A percentile compares a stretch with the other conserved stretches of the same genome.
Evolutionary conservation across 2,329 filamentous ascomycete genomes (phyloP).

Genomic region (Penicillium sp.): DNA sequence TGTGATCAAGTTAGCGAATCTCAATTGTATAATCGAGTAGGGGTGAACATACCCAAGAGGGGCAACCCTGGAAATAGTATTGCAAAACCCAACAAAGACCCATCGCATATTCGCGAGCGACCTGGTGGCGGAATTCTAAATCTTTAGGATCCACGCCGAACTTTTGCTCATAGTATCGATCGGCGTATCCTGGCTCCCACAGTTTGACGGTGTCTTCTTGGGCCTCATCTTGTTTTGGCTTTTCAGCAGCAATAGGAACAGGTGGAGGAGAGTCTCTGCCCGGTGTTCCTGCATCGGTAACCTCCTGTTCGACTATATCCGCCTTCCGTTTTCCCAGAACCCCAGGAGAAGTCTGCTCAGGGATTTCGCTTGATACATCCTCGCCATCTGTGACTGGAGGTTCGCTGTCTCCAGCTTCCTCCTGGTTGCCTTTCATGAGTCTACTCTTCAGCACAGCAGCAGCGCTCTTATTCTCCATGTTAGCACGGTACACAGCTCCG

Average conservation of each 20-base stretch:
- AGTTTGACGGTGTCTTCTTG: constrained; percentile 79
- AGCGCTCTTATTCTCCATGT: constrained; percentile 87
- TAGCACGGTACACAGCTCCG: constrained; percentile 63
- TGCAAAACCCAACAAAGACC: constrained; percentile 91
- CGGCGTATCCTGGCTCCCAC: constrained; percentile 94
- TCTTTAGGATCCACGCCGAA: constrained; percentile 81
- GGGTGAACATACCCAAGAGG: constrained; percentile 64
- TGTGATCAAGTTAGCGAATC: not conserved
- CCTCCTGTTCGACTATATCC: constrained; percentile 62
- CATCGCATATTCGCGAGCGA: constrained; percentile 88
- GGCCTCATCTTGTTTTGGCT: constrained; percentile 57
- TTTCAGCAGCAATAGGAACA: constrained; percentile 50
- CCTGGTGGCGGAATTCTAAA: constrained; percentile 80
- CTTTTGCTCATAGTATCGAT: constrained; percentile 96
- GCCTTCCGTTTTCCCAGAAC: constrained; percentile 61
- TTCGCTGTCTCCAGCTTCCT: constrained; percentile 18
- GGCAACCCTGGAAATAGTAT: constrained; percentile 98
- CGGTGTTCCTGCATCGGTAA: constrained; percentile 54
- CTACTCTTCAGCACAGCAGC: constrained; percentile 83
- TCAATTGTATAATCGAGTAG: not conserved
- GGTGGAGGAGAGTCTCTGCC: constrained; percentile 57
- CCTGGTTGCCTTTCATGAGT: constrained; percentile 54
- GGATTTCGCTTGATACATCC: constrained; percentile 26
- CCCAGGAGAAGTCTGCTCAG: constrained; percentile 32
- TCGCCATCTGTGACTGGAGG: constrained; percentile 28